These are phyloP conservation scores for Licmophora abbreviata DNA, from an alignment of 108 stramenopile genomes.

Conservation along the genomic window DNA sequence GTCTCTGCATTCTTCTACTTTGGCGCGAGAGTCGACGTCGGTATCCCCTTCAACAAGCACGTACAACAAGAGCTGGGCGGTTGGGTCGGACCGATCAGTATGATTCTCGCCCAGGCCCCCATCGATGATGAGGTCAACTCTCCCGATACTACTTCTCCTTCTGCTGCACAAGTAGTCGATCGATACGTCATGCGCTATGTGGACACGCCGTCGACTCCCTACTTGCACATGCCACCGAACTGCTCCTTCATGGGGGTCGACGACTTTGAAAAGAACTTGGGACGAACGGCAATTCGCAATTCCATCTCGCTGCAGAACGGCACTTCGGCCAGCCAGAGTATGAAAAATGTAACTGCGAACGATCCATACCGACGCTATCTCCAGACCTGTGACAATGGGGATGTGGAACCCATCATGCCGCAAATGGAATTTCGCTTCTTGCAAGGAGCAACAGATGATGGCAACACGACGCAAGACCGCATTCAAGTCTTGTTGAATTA, in stretches of 20 bases:
- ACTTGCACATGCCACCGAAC: slow-evolving; percentile 6
- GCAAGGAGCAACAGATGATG: not conserved
- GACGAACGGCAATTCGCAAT: not conserved
- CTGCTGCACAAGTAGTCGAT: not conserved
- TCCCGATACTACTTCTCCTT: too few species aligned
- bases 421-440: slow-evolving; percentile 4
- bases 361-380: slow-evolving; percentile 8
- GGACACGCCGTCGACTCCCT: slow-evolving; percentile 4
- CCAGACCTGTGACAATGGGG: slow-evolving; percentile 9
- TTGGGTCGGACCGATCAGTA: slow-evolving; percentile 3
- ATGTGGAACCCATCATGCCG: slow-evolving; percentile 11
- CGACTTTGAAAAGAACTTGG: slow-evolving; percentile 2
- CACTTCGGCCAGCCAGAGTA: not conserved
- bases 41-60: slow-evolving; percentile 7
- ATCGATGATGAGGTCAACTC: too few species aligned
- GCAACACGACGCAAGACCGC: not conserved
- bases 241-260: slow-evolving; percentile 1
- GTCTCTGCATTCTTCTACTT: slow-evolving; percentile 8
- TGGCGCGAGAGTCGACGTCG: slow-evolving; percentile 6
- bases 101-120: slow-evolving; percentile 3
- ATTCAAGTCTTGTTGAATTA: slow-evolving; percentile 9
- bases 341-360: not conserved
- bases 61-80: not conserved
- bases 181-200: slow-evolving; percentile 8
- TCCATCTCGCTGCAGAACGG: too few species aligned